A percentile compares a stretch with the other conserved stretches of the same genome.
Conservation (phyloP, 2,329 filamentous ascomycete genomes). For the Aspergillus aculeatinus region DNA sequence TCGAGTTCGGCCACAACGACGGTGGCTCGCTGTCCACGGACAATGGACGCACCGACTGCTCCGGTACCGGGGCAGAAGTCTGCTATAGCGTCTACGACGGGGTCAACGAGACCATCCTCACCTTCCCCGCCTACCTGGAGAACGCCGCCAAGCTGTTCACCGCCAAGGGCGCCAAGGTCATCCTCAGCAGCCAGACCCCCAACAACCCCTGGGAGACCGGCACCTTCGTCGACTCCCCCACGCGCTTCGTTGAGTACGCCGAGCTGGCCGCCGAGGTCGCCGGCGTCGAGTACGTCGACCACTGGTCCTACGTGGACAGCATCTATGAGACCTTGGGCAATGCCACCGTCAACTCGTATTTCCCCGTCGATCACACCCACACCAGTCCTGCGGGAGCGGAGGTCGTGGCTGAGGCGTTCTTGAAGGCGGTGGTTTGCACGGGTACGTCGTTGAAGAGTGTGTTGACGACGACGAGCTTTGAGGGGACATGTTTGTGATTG, state of each 20-base stretch:
- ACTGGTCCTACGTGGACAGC: conserved; percentile 58
- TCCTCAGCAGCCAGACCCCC: conserved; percentile 60
- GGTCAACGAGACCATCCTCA: conserved; percentile 56
- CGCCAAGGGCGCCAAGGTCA: conserved; percentile 59
- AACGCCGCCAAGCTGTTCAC: conserved; percentile 56
- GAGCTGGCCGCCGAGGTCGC: conserved; percentile 46
- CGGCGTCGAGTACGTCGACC: conserved; percentile 58
- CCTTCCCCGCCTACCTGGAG: conserved; percentile 60
- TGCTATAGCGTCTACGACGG: conserved; percentile 56
- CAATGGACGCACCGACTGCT: conserved; percentile 62
- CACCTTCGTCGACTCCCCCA: conserved; percentile 48
- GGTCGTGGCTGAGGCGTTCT: conserved; percentile 57
- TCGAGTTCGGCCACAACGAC: conserved; percentile 73
- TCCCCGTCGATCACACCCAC: conserved; percentile 63
- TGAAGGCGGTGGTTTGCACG: conserved; percentile 56
- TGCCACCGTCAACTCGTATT: conserved; percentile 53
- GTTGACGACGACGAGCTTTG: conserved; percentile 33
- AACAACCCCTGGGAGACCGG: conserved; percentile 64
- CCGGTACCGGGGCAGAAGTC: conserved; percentile 54
- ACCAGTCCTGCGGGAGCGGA: conserved; percentile 58
- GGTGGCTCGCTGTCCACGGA: conserved; percentile 59
- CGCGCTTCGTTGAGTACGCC: conserved; percentile 59
- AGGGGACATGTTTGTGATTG: conserved; percentile 28
- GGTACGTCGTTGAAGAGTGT: conserved; percentile 44
- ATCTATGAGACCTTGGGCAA: conserved; percentile 54